Evolutionary conservation across 2,329 filamentous ascomycete species (phyloP), one percentile per base, ranked within the genome.

Genomic region (Colletotrichum noveboracense): DNA sequence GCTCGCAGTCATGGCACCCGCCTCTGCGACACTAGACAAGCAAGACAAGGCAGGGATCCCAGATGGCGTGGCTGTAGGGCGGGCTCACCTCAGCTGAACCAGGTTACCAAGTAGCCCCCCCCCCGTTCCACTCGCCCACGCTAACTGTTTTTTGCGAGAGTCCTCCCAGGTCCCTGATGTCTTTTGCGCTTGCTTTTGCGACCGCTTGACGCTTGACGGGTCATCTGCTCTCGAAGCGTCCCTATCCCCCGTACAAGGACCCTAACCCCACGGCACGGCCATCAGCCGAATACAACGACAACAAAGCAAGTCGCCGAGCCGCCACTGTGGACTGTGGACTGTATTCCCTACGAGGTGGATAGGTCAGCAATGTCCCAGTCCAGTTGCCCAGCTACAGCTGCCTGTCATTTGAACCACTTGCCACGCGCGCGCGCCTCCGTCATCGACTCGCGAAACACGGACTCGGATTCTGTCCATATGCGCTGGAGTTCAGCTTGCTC

Each of bases 11-110:
- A 70, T 75, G 62, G 36, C 74, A 76, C 38, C 32, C 58, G 66
- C 60, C 18, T 67, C 56, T 61, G 55, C 60, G 61, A 71, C 75
- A 64, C 75, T 77, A 74, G 66, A 38, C 77, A 71, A 72, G 75
- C 38, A 48, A 48, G 38, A 48, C 38, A 48, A 48, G 38, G 74
- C 80, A 79, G 72, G 80, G 79, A 61, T 75, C 69, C 64, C 68
- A 68, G 34, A 65, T 74, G 76, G 81, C 79, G 78, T 80, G 78
- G 77, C 78, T 78, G 79, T 84, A 82, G 79, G 81, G 38, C 38
- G 79, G 81, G 38, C 38, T 84, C 83, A 85, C 82, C 82, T 85
- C 83, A 85, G 83, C 83, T 84, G 83, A 84, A 82, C 76, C 38
- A 79, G 78, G 78, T 75, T 43, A 43, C 38, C 38, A 48, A n/a